phyloP scores from a whole-genome alignment of 139 green algal species.

The Chlamydomonas sphaeroides region DNA sequence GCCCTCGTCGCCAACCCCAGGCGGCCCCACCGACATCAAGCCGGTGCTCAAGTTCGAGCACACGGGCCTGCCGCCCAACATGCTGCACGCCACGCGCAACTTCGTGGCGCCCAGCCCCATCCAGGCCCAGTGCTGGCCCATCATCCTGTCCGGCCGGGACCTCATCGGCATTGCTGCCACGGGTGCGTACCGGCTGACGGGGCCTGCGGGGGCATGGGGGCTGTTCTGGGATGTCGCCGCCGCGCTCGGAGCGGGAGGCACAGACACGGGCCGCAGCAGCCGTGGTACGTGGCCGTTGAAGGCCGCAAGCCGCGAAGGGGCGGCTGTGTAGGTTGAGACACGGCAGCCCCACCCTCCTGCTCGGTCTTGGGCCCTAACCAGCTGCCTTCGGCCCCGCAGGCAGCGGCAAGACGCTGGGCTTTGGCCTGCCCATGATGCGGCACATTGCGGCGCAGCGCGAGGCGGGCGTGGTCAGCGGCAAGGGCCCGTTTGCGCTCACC shows the following conservation, averaged over 20 bases:
- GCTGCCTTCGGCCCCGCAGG: too few relatives aligned
- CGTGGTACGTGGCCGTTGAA: too few relatives aligned
- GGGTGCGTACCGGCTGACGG: too few relatives aligned
- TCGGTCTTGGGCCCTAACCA: too few relatives aligned
- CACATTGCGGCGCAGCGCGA: conserved; percentile 80
- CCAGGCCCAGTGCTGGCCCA: conserved; percentile 86
- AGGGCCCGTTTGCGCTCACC: conserved; percentile 76
- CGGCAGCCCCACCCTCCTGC: too few relatives aligned
- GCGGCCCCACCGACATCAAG: conserved; percentile 41
- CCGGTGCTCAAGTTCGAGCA: conserved; percentile 70
- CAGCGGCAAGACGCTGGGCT: conserved; percentile 78
- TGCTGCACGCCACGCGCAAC: conserved; percentile 73
- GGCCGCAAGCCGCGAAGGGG: too few relatives aligned
- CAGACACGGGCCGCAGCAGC: too few relatives aligned
- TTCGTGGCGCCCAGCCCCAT: conserved; percentile 85
- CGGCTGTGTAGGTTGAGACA: too few relatives aligned
- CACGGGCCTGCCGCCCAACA: conserved; percentile 68
- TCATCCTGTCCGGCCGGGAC: conserved; percentile 83
- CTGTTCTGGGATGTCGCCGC: too few relatives aligned
- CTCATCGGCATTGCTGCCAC: conserved; percentile 91
- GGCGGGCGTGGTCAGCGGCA: conserved; percentile 54
- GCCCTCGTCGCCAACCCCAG: too few relatives aligned
- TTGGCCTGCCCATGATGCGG: conserved; percentile 84
- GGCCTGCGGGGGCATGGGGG: too few relatives aligned
- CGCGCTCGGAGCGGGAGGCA: too few relatives aligned